Evolutionary conservation across 768 basidiomycete species (phyloP).

Genomic region (Pholiota conissans): DNA sequence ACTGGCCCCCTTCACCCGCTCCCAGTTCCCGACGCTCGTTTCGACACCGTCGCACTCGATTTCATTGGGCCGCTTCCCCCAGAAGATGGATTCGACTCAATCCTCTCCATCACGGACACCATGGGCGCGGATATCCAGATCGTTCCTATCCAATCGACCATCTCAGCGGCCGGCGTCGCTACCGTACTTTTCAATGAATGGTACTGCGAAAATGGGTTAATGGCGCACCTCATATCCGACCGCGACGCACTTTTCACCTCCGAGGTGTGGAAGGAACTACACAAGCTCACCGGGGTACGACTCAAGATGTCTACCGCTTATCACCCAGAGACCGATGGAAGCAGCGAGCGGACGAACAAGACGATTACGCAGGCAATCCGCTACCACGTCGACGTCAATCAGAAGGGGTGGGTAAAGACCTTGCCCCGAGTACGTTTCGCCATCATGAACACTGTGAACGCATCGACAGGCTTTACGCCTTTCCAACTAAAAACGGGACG

Average conservation of each 20-base stretch:
- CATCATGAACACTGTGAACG: slow-evolving; percentile 34
- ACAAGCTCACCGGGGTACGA: slow-evolving; percentile 26
- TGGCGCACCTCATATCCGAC: slow-evolving; percentile 30
- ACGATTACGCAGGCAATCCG: slow-evolving; percentile 30
- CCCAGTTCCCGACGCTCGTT: slow-evolving; percentile 12
- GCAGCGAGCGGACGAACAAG: slow-evolving; percentile 33
- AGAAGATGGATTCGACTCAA: slow-evolving; percentile 14
- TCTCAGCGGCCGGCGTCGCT: slow-evolving; percentile 15
- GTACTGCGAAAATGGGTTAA: slow-evolving; percentile 37
- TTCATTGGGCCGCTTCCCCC: slow-evolving; percentile 5
- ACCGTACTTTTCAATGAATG: slow-evolving; percentile 27
- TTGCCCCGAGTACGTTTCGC: slow-evolving; percentile 29
- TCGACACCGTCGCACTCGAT: slow-evolving; percentile 8
- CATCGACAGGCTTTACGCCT: slow-evolving; percentile 29
- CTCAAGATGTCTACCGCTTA: slow-evolving; percentile 34
- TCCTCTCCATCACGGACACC: slow-evolving; percentile 24
- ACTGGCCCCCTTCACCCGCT: slow-evolving; percentile 32
- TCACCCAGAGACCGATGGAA: slow-evolving; percentile 40
- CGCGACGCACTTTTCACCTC: slow-evolving; percentile 26
- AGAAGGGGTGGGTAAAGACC: slow-evolving; percentile 29
- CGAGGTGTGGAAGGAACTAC: slow-evolving; percentile 30
- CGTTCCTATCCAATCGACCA: neutral
- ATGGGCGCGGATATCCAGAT: slow-evolving; percentile 22
- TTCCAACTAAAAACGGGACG: slow-evolving; percentile 29
- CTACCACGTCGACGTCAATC: slow-evolving; percentile 28